These are phyloP conservation scores for Gracilariopsis chorda DNA, from an alignment of 23 red algal genomes.

Conservation along the genomic window DNA sequence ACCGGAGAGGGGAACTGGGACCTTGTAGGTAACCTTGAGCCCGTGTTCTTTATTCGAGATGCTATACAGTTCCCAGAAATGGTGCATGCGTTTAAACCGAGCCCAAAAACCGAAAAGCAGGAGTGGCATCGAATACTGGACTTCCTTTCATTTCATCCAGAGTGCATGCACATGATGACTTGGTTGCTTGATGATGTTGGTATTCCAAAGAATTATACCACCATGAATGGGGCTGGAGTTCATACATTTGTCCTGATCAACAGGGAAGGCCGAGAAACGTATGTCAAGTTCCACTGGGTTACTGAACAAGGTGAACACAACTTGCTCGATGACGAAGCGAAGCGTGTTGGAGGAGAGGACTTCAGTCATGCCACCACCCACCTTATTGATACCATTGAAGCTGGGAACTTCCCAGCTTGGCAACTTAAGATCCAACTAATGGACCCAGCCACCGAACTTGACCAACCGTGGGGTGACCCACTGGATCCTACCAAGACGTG, in stretches of 20 bases:
- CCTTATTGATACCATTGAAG: slow-evolving; percentile 86
- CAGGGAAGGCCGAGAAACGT: slow-evolving; percentile 72
- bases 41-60: slow-evolving; percentile 98
- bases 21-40: slow-evolving; percentile 91
- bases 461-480: slow-evolving; percentile 84
- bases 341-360: slow-evolving; percentile 74
- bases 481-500: slow-evolving; percentile 95
- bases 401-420: slow-evolving; percentile 88
- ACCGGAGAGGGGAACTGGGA: slow-evolving; percentile 84
- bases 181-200: slow-evolving; percentile 88
- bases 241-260: slow-evolving; percentile 89
- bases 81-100: slow-evolving; percentile 96
- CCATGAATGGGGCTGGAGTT: slow-evolving; percentile 87
- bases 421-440: slow-evolving; percentile 90
- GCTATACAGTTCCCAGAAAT: slow-evolving; percentile 95
- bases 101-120: slow-evolving; percentile 88
- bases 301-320: slow-evolving; percentile 82
- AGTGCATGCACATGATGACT: slow-evolving; percentile 93
- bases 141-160: slow-evolving; percentile 86
- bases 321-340: slow-evolving; percentile 93
- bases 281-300: slow-evolving; percentile 97
- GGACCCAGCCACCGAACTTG: slow-evolving; percentile 61
- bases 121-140: slow-evolving; percentile 90
- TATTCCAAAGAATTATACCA: slow-evolving; percentile 84
- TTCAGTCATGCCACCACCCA: slow-evolving; percentile 97